Evolutionary conservation across 371 early-diverging fungal genomes (phyloP).

Genomic region (Apophysomyces ossiformis): DNA sequence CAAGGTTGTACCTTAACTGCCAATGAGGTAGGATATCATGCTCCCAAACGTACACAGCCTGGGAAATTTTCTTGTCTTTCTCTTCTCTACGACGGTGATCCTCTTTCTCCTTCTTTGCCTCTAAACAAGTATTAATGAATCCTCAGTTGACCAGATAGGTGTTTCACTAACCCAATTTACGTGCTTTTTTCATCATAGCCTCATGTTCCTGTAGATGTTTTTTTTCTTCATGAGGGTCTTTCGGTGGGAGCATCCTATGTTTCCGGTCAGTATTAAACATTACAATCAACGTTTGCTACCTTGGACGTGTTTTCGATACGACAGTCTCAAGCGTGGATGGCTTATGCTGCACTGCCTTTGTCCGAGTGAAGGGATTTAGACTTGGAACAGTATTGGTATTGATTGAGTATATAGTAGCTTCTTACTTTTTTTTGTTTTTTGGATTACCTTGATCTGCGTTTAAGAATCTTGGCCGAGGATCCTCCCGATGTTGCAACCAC

Average conservation of each 20-base stretch:
- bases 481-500: constrained; percentile 49
- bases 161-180: constrained; percentile 29
- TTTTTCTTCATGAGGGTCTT: constrained; percentile 53
- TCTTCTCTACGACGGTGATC: constrained; percentile 26
- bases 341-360: constrained; percentile 33
- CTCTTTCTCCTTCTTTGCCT: constrained; percentile 42
- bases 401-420: not conserved
- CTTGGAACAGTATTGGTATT: constrained; percentile 20
- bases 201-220: constrained; percentile 55
- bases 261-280: not conserved
- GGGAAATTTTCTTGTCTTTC: constrained; percentile 28
- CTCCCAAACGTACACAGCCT: constrained; percentile 44
- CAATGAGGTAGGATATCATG: constrained; percentile 50
- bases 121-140: constrained; percentile 15
- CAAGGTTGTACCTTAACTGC: constrained; percentile 29
- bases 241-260: constrained; percentile 52
- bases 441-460: constrained; percentile 42
- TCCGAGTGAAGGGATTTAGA: constrained; percentile 42
- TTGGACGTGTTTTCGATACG: constrained; percentile 54
- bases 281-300: constrained; percentile 22
- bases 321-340: constrained; percentile 52
- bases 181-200: constrained; percentile 55
- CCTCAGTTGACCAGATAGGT: not conserved
- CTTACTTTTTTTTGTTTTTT: not conserved
- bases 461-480: constrained; percentile 32